Evolutionary conservation across 2,329 filamentous ascomycete genomes (phyloP), one percentile per base, ranked within the genome.

Genomic region (Gnomoniopsis sp.): DNA sequence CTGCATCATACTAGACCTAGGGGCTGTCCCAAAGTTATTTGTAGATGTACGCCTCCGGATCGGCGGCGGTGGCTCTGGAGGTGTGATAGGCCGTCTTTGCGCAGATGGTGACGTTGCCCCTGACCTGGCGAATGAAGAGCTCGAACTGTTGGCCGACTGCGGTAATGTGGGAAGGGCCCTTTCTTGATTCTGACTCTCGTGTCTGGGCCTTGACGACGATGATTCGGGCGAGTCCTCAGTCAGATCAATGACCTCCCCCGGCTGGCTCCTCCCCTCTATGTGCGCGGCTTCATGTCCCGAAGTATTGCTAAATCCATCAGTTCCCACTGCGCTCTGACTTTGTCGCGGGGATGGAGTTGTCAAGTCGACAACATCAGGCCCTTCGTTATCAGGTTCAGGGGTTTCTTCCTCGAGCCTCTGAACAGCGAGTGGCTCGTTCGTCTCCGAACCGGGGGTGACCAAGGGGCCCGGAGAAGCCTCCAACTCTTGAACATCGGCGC

Each of bases 201-300:
- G 50, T 41, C 43, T 38, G 23, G 21, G n/a, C 17, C 30, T 43
- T 33, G 53, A 19, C 10, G 58, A 46, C 2, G 59, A 23, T 10
- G 41, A n/a, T 17, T 43, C 19, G 30, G 33, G 11, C 19, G 44
- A 50, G 15, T 60, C 57, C 23, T 26, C 22, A 4, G 60, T 62
- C 10, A 63, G 55, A 41, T 63, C 62, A 44, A 63, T 58, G 38
- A 63, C 60, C 46, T 60, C 57, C n/a, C 38, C 26, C 30, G 21
- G 21, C 36, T 19, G 30, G 30, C 53, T 38, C 8, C 36, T 36
- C 10, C 30, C 46, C 26, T 47, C 38, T 33, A 36, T 48, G 49
- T 44, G 46, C 23, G 34, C 43, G 12, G 38, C 22, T 17, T n/a
- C 14, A 34, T 30, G 14, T 12, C 49, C 19, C 48, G n/a, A 43